These are phyloP conservation scores for Torulaspora indica DNA, from an alignment of 805 yeast genomes.

Conservation along the genomic window DNA sequence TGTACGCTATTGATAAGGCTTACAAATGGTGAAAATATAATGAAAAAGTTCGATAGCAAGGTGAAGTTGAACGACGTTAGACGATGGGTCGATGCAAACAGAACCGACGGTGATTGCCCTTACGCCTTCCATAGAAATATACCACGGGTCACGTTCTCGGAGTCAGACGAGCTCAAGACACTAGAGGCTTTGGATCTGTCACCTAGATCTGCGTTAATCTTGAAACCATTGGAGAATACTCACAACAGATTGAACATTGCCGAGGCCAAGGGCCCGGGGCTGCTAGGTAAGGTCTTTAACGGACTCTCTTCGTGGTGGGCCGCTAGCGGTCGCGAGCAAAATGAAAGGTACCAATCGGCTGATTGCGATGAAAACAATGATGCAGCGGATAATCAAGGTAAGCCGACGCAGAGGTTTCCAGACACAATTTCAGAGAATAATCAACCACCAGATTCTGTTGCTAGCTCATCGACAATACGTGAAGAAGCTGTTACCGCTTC, in stretches of 20 bases:
- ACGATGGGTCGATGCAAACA: conserved; percentile 49
- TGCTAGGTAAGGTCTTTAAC: conserved; percentile 33
- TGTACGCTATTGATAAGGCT: conserved; percentile 56
- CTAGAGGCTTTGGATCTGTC: conserved; percentile 53
- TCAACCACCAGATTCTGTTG: conserved; percentile 5
- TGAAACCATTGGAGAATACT: conserved; percentile 52
- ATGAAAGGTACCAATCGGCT: background rate
- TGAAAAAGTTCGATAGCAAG: conserved; percentile 44
- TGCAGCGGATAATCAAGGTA: background rate
- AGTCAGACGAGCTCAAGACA: conserved; percentile 54
- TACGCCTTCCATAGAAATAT: conserved; percentile 46
- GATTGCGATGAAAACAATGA: background rate
- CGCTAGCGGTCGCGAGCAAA: conserved; percentile 3
- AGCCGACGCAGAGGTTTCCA: background rate
- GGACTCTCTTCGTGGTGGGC: conserved; percentile 38
- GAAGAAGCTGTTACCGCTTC: conserved; percentile 11
- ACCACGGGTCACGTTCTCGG: conserved; percentile 60
- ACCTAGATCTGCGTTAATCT: conserved; percentile 69
- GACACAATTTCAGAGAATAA: conserved; percentile 12
- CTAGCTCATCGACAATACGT: background rate
- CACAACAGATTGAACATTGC: conserved; percentile 26
- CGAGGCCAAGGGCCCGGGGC: conserved; percentile 28
- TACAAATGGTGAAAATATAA: conserved; percentile 59
- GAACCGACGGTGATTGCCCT: conserved; percentile 47
- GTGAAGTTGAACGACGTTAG: conserved; percentile 56